phyloP scores from a whole-genome alignment of 2,329 filamentous ascomycete genomes.

The Alternaria sp. region DNA sequence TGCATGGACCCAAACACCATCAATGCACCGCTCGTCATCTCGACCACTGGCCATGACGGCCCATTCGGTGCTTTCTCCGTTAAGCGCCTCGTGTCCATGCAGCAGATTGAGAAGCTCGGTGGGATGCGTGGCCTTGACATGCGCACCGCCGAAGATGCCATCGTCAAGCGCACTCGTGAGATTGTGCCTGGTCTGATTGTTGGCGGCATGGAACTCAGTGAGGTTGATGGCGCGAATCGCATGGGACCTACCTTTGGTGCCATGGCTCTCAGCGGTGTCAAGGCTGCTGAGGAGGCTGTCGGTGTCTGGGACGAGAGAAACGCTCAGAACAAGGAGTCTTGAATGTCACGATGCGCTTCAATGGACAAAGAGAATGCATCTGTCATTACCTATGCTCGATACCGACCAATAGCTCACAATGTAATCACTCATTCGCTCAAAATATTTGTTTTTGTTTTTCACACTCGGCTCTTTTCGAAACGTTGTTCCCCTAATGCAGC shows the following conservation, averaged over 20 bases:
- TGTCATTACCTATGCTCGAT: neutral
- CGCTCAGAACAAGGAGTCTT: conserved; percentile 72
- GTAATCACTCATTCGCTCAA: conserved; percentile 7
- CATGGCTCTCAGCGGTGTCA: conserved; percentile 87
- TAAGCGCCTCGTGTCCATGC: conserved; percentile 91
- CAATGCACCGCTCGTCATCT: conserved; percentile 88
- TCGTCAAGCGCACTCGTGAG: conserved; percentile 91
- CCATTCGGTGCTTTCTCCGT: conserved; percentile 91
- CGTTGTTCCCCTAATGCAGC: neutral
- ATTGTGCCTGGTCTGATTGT: conserved; percentile 87
- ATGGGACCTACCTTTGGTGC: conserved; percentile 93
- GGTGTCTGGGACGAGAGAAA: conserved; percentile 80
- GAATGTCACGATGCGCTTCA: neutral
- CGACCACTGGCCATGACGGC: conserved; percentile 89
- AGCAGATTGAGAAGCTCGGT: conserved; percentile 80
- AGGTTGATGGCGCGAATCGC: conserved; percentile 89
- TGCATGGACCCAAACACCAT: conserved; percentile 99
- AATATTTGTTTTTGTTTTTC: neutral
- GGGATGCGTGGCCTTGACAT: conserved; percentile 96
- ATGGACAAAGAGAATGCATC: neutral
- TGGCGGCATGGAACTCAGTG: conserved; percentile 93
- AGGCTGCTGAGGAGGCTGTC: conserved; percentile 88
- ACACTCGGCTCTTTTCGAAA: neutral
- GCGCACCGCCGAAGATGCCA: conserved; percentile 89
- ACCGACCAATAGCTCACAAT: neutral